Conservation (phyloP, 345 rosid species). For the Pelargonium nanum region DNA sequence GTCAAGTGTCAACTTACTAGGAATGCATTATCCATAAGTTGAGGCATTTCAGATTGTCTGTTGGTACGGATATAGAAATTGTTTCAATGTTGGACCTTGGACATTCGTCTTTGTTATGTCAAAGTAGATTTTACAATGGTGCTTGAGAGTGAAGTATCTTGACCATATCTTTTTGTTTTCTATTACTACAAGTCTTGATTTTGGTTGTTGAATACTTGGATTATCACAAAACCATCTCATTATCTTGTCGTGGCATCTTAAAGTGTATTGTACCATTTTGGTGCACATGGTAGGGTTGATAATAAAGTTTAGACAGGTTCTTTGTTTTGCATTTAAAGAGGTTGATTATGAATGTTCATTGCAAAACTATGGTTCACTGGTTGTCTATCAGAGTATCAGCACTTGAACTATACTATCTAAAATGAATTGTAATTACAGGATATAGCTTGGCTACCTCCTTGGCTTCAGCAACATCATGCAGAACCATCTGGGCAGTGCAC, state of each 20-base stretch:
- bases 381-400: too few species aligned
- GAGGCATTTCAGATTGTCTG: too few species aligned
- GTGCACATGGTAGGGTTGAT: neutral
- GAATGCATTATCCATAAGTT: neutral
- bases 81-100: too few species aligned
- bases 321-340: neutral
- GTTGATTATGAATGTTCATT: neutral
- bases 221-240: too few species aligned
- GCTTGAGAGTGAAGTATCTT: neutral
- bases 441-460: constrained; percentile 36
- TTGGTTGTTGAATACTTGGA: too few species aligned
- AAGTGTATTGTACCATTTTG: too few species aligned
- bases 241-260: too few species aligned
- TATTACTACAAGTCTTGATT: neutral
- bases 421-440: constrained; percentile 19
- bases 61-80: too few species aligned
- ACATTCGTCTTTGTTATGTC: too few species aligned
- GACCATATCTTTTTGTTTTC: neutral
- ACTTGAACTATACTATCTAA: neutral
- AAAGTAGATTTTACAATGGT: neutral
- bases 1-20: neutral
- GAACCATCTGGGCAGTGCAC: constrained; percentile 6
- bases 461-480: constrained; percentile 28
- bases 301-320: neutral
- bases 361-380: neutral